phyloP scores from a whole-genome alignment of 768 basidiomycete species.

The Steccherinum ochraceum region DNA sequence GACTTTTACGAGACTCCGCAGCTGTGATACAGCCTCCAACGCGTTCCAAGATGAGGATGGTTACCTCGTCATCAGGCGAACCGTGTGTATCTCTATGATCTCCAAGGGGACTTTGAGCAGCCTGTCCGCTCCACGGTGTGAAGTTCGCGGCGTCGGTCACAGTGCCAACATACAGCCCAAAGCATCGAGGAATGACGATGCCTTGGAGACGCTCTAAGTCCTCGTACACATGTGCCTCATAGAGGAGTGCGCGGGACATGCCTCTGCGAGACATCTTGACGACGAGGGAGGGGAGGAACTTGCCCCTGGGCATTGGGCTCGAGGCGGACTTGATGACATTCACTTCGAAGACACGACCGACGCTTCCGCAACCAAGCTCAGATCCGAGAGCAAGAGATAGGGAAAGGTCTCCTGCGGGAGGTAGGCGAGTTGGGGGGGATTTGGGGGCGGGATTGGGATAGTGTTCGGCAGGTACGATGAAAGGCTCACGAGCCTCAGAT shows the following conservation, averaged over 20 bases:
- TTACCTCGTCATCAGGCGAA: neutral
- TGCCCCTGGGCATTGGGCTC: neutral
- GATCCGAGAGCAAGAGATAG: too few species aligned
- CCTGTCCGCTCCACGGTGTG: neutral
- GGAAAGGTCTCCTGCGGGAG: too few species aligned
- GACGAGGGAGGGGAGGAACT: neutral
- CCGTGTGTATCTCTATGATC: too few species aligned
- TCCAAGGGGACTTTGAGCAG: neutral
- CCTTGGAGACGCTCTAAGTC: slow-evolving; percentile 3
- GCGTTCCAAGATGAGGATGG: slow-evolving; percentile 1
- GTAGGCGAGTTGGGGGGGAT: too few species aligned
- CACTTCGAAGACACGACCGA: too few species aligned
- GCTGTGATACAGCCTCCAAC: neutral
- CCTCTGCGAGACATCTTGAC: slow-evolving; percentile 2
- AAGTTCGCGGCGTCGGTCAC: neutral
- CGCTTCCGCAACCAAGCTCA: too few species aligned
- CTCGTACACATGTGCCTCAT: slow-evolving; percentile 2
- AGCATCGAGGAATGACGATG: slow-evolving; percentile 1
- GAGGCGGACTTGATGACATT: neutral
- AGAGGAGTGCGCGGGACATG: neutral
- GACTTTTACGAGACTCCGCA: neutral
- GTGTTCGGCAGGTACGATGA: too few species aligned
- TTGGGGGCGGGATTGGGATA: too few species aligned
- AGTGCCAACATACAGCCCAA: neutral
- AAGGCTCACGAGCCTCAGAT: too few species aligned